Evolutionary conservation across 2,329 filamentous ascomycete species (phyloP).

Genomic region (Bipolaris sorokiniana): DNA sequence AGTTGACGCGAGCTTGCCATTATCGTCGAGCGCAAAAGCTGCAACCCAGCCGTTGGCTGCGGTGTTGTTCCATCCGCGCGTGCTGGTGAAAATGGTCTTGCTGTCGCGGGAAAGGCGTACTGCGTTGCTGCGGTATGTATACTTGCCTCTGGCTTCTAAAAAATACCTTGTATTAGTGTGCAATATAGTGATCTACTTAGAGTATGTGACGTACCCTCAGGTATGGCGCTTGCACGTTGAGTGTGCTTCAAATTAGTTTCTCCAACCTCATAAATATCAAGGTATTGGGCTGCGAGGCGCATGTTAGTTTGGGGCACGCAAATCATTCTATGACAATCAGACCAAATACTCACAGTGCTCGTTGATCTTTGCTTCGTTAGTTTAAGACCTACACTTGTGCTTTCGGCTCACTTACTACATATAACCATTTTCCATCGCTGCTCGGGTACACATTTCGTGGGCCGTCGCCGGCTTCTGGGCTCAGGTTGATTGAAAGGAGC

Average conservation of each 20-base stretch:
- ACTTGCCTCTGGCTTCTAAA: conserved; percentile 3
- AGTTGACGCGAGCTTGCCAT: not conserved
- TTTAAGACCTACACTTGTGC: too few relatives aligned
- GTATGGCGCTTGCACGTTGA: conserved; percentile 11
- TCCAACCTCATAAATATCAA: conserved; percentile 2
- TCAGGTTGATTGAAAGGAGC: conserved; percentile 9
- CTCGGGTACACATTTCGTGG: conserved; percentile 9
- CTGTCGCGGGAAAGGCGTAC: conserved; percentile 4
- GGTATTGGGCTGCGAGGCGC: conserved; percentile 4
- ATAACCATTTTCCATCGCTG: conserved; percentile 9
- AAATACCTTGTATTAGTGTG: not conserved
- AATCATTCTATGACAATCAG: not conserved
- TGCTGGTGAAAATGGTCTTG: conserved; percentile 7
- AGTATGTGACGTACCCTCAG: not conserved
- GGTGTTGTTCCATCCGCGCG: conserved; percentile 5
- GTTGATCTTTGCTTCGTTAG: not conserved
- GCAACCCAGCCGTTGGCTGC: conserved; percentile 10
- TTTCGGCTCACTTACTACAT: conserved; percentile 2
- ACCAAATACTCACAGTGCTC: not conserved
- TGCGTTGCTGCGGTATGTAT: conserved; percentile 11
- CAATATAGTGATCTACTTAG: not conserved
- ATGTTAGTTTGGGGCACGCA: not conserved
- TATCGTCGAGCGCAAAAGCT: not conserved
- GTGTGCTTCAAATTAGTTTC: conserved; percentile 3
- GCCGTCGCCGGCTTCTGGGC: conserved; percentile 4